Evolutionary conservation across 148 eudicot species (phyloP), one percentile per base, ranked within the genome.

Genomic region (Spergularia marina): DNA sequence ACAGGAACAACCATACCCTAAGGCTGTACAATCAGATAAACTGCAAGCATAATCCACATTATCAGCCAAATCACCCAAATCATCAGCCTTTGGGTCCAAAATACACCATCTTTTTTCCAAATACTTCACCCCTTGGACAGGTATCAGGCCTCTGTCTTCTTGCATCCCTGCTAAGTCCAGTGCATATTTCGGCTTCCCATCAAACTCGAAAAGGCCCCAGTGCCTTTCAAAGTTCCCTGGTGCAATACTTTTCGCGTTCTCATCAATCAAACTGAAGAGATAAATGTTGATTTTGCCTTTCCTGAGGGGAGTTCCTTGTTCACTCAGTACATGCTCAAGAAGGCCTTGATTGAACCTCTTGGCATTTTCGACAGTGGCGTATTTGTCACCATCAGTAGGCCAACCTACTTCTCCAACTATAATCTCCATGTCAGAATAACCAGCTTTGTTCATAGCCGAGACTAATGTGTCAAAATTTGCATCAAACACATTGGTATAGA

Each of bases 151-250:
- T 62, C 79, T 84, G 52, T 87, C 84, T 56, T 82, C 61, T n/a
- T 65, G 53, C 76, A 54, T 65, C 6, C 96, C 99, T 0, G 90
- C 78, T 54, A 91, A 68, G 60, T 92, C 99, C 49, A 96, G 59
- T 53, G 84, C 89, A 49, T 96, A 96, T 51, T 96, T 96, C 0
- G 98, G 94, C 82, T 86, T 91, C 74, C 99, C 99, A 68, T 96
- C 99, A 39, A 84, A 96, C 87, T 96, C 98, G 21, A 92, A 92
- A 0, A 96, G 73, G 12, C 99, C 99, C 99, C 99, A 96, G 15
- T 96, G 99, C 77, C 98, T 84, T 87, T 92, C 99, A 56, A 96
- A 96, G 78, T 82, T 82, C 1, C 99, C 99, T 2, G 99, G 99
- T 0, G 80, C 95, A 75, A 91, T 82, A 79, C 97, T 96, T 73